phyloP scores from a whole-genome alignment of 768 basidiomycete species.

The Suillus plorans region DNA sequence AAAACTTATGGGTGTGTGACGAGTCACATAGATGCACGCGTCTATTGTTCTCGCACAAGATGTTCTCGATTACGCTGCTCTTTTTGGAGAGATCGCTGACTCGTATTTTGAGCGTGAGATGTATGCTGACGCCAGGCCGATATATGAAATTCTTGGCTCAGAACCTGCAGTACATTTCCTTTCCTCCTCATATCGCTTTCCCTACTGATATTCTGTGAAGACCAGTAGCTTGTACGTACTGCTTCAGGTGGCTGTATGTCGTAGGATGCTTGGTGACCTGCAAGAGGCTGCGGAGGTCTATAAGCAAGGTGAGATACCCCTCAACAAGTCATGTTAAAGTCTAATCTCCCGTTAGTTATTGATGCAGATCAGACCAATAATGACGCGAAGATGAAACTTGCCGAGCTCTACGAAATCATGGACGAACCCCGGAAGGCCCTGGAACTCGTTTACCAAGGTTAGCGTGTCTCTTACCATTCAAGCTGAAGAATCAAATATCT shows the following conservation, averaged over 20 bases:
- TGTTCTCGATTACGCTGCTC: conserved; percentile 68
- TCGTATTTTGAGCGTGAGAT: conserved; percentile 76
- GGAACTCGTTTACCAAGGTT: conserved; percentile 82
- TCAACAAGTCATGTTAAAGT: not conserved
- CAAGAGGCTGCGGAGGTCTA: conserved; percentile 82
- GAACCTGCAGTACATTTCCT: conserved; percentile 60
- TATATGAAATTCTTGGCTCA: conserved; percentile 76
- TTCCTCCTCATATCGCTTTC: not conserved
- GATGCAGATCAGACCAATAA: conserved; percentile 71
- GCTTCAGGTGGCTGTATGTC: conserved; percentile 78
- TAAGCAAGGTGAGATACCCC: conserved; percentile 59
- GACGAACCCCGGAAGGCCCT: conserved; percentile 81
- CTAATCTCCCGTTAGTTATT: conserved; percentile 49
- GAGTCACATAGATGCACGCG: conserved; percentile 64
- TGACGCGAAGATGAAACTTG: conserved; percentile 87
- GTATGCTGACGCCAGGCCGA: conserved; percentile 76
- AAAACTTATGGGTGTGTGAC: not conserved
- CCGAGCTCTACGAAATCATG: conserved; percentile 84
- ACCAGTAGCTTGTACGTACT: conserved; percentile 73
- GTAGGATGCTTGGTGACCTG: conserved; percentile 71
- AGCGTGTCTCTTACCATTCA: not conserved
- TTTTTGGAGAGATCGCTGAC: conserved; percentile 84
- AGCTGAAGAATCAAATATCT: not conserved
- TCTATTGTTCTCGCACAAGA: conserved; percentile 70
- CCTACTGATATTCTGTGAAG: conserved; percentile 34